These are phyloP conservation scores for Citrullus colocynthis DNA, from an alignment of 306 rosid species.

Conservation along the genomic window DNA sequence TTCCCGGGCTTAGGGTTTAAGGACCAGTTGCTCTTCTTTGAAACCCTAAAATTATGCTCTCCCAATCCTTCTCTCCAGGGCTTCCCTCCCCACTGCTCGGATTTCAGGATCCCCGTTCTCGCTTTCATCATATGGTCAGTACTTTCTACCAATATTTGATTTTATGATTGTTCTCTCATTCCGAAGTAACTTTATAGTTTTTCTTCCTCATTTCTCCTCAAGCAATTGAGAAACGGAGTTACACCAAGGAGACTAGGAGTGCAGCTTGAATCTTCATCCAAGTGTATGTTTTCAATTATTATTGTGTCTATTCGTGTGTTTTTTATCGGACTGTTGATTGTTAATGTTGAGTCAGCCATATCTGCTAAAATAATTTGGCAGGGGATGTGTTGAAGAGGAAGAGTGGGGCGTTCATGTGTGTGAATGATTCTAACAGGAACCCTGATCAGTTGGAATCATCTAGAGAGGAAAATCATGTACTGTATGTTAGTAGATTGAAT, in stretches of 20 bases:
- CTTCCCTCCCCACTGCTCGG: conserved; percentile 22
- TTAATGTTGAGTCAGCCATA: not conserved
- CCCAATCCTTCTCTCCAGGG: conserved; percentile 30
- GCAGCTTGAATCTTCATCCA: conserved; percentile 9
- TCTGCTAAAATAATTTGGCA: not conserved
- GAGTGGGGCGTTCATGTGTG: conserved; percentile 24
- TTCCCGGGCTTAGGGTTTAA: conserved; percentile 15
- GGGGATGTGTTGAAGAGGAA: conserved; percentile 18
- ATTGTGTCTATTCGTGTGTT: not conserved
- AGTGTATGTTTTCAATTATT: conserved; percentile 19
- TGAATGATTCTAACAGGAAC: conserved; percentile 33
- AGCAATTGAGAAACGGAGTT: conserved; percentile 6
- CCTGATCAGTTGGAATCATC: conserved; percentile 27
- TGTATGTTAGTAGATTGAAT: conserved; percentile 14
- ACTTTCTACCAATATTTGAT: not conserved
- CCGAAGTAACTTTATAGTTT: not conserved
- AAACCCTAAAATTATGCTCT: conserved; percentile 22
- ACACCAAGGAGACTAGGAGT: conserved; percentile 10
- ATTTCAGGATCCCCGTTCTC: conserved; percentile 8
- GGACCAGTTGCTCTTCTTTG: conserved; percentile 20
- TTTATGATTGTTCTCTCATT: not conserved
- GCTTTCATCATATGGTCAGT: conserved; percentile 10
- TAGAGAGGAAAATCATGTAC: conserved; percentile 16
- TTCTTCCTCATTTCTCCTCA: conserved; percentile 3
- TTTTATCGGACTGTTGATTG: not conserved